Conservation (phyloP, 2,329 filamentous ascomycete genomes). For the Colletotrichum australisinense region DNA sequence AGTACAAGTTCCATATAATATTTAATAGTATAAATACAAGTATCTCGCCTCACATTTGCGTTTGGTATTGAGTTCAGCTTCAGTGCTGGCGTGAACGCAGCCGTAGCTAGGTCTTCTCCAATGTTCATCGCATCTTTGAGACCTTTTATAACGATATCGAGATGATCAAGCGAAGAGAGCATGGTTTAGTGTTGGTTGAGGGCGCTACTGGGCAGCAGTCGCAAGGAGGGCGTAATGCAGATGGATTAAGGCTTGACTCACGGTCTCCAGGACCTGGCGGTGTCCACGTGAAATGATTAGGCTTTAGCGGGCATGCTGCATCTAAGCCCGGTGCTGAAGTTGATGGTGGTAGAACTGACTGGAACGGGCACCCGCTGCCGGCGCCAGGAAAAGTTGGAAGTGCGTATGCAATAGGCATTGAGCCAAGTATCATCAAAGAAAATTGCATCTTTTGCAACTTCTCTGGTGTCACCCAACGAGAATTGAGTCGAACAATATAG, state of each 20-base stretch:
- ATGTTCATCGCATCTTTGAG: conserved; percentile 56
- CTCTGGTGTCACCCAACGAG: neutral
- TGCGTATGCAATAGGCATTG: neutral
- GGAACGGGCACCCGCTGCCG: neutral
- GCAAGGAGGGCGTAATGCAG: neutral
- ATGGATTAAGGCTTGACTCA: neutral
- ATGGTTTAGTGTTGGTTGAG: too few species aligned
- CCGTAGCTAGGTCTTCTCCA: conserved; percentile 46
- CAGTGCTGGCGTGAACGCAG: conserved; percentile 56
- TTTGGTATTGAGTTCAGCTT: conserved; percentile 54
- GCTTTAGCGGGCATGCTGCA: neutral
- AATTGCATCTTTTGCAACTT: neutral
- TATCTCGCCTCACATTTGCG: conserved; percentile 44
- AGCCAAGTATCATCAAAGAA: neutral
- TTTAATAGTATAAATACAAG: conserved; percentile 39
- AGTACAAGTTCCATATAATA: conserved; percentile 32
- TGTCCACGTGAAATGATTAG: conserved; percentile 4
- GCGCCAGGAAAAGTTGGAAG: neutral
- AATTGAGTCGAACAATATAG: neutral
- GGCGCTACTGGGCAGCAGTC: conserved; percentile 47
- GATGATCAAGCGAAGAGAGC: too few species aligned
- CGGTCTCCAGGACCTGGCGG: conserved; percentile 3
- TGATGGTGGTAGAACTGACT: neutral
- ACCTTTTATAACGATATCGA: conserved; percentile 49
- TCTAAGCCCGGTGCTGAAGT: neutral